Percentiles rank a stretch among this genome's conserved stretches.
phyloP scores from a whole-genome alignment of 208 protist genomes.

The Acanthamoeba sp. region DNA sequence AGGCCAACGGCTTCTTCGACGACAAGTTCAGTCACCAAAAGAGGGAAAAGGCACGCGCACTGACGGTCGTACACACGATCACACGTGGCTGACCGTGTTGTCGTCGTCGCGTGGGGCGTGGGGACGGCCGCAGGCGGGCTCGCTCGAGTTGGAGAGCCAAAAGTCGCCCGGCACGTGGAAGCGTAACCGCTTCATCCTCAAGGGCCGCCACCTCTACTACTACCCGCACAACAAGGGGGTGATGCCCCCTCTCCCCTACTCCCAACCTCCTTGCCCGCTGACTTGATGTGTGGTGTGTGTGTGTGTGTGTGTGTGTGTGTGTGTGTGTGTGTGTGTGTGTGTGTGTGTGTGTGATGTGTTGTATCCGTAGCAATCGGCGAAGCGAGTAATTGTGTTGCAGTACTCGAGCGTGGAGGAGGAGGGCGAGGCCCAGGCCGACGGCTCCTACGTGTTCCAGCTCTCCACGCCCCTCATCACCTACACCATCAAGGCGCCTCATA shows the following conservation, averaged over 20 bases:
- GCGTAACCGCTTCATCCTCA: conserved; percentile 23
- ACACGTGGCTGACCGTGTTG: not conserved
- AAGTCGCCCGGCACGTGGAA: conserved; percentile 46
- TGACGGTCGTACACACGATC: too few relatives aligned
- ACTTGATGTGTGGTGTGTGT: not conserved
- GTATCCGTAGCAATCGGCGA: not conserved
- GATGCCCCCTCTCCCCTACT: not conserved
- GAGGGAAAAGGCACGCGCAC: not conserved
- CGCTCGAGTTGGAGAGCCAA: conserved; percentile 41
- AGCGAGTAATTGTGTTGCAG: conserved; percentile 7
- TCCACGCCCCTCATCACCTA: conserved; percentile 48
- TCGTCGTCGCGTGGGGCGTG: too few relatives aligned
- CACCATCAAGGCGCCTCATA: not conserved
- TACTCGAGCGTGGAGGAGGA: conserved; percentile 24
- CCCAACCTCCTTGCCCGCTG: not conserved
- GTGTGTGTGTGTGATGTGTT: not conserved
- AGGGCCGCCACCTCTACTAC: conserved; percentile 45
- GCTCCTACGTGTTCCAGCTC: conserved; percentile 24
- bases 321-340: too few relatives aligned
- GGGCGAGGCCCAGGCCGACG: not conserved
- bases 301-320: not conserved
- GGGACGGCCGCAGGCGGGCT: not conserved
- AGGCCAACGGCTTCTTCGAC: conserved; percentile 58
- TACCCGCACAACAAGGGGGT: conserved; percentile 15
- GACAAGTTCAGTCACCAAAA: not conserved